Percentiles rank a stretch among this genome's conserved stretches.
Conservation (phyloP, 352 stramenopile genomes). For the Phytophthora pinifolia region DNA sequence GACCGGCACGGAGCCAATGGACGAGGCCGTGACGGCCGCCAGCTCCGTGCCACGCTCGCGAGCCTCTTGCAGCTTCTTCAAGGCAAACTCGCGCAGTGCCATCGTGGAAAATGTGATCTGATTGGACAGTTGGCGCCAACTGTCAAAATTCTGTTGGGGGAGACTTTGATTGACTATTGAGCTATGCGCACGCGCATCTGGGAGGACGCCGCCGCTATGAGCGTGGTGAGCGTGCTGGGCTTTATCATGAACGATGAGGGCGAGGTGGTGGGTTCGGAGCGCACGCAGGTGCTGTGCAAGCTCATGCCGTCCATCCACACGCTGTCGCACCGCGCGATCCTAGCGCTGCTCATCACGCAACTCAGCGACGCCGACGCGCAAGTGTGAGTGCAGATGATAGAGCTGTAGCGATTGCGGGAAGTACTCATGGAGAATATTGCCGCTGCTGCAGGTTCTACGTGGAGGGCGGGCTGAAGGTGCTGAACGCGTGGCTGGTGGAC, state of each 20-base stretch:
- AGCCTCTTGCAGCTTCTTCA: constrained; percentile 76
- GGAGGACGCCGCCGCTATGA: constrained; percentile 77
- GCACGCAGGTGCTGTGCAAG: constrained; percentile 78
- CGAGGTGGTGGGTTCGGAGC: constrained; percentile 68
- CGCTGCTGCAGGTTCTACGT: constrained; percentile 56
- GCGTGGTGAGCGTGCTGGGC: constrained; percentile 77
- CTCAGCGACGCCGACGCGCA: constrained; percentile 72
- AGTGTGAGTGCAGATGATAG: constrained; percentile 36
- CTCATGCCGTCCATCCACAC: constrained; percentile 87
- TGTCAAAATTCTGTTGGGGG: neutral
- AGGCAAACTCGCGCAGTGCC: constrained; percentile 67
- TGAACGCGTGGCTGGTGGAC: constrained; percentile 74
- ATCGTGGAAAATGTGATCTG: constrained; percentile 31
- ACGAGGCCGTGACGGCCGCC: constrained; percentile 51
- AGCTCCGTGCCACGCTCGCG: constrained; percentile 63
- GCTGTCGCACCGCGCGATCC: constrained; percentile 70
- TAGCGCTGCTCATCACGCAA: constrained; percentile 69
- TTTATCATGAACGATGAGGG: constrained; percentile 85
- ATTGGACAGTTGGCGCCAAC: constrained; percentile 19
- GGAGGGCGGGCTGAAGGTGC: constrained; percentile 66
- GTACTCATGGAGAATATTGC: neutral
- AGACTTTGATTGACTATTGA: neutral
- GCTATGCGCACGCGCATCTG: constrained; percentile 73
- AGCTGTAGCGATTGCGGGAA: neutral
- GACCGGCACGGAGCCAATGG: constrained; percentile 50